phyloP scores from a whole-genome alignment of 2,329 filamentous ascomycete species.

The Monosporascus sp. region DNA sequence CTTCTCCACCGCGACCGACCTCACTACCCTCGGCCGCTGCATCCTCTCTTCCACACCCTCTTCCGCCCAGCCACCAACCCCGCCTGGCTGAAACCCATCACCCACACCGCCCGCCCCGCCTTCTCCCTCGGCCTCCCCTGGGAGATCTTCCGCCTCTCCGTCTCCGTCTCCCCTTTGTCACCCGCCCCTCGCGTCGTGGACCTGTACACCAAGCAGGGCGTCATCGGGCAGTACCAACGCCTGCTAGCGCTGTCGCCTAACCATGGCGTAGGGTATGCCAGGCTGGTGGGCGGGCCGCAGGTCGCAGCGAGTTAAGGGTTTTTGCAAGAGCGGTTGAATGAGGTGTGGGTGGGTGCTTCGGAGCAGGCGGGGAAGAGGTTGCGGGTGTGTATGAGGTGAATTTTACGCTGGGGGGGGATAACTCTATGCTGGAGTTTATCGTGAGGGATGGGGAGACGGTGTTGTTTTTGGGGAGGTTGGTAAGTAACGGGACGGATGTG shows the following conservation, averaged over 20 bases:
- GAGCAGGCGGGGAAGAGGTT: too few relatives aligned
- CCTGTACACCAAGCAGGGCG: slow-evolving; percentile 16
- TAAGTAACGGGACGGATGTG: too few relatives aligned
- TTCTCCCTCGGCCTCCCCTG: slow-evolving; percentile 20
- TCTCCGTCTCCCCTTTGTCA: neutral
- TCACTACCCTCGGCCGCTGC: slow-evolving; percentile 18
- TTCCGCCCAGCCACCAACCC: slow-evolving; percentile 15
- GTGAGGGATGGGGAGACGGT: too few relatives aligned
- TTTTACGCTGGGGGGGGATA: too few relatives aligned
- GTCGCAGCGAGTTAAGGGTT: too few relatives aligned
- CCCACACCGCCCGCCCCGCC: slow-evolving; percentile 12
- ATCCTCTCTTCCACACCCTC: slow-evolving; percentile 15
- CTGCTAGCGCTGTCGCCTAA: slow-evolving; percentile 12
- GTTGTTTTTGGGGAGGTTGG: too few relatives aligned
- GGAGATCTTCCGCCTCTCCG: slow-evolving; percentile 17
- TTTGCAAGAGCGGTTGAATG: too few relatives aligned
- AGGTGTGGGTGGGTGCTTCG: too few relatives aligned
- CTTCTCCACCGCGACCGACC: slow-evolving; percentile 12
- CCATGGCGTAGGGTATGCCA: slow-evolving; percentile 12
- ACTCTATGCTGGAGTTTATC: too few relatives aligned
- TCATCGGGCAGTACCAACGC: slow-evolving; percentile 9
- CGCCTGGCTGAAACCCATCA: slow-evolving; percentile 20
- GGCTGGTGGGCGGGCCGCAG: slow-evolving; percentile 7
- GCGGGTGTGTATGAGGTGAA: too few relatives aligned
- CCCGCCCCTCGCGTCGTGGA: slow-evolving; percentile 4